A percentile compares a stretch with the other conserved stretches of the same genome.
phyloP scores from a whole-genome alignment of 2,329 filamentous ascomycete genomes.

The Aspergillus novoparasiticus region DNA sequence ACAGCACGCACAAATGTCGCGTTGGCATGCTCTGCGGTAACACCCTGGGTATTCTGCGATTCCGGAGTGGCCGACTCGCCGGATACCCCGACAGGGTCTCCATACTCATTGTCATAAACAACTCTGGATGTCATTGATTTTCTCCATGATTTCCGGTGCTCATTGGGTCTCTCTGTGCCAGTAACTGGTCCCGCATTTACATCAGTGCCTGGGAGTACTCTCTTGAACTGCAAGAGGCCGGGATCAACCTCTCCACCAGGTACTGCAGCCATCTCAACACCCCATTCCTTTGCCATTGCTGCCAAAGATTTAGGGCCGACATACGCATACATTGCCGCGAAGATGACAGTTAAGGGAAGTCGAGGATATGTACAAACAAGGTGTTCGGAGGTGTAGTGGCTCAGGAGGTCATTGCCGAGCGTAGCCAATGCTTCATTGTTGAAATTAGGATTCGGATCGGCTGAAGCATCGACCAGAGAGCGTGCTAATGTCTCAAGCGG shows the following conservation, averaged over 20 bases:
- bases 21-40: slow-evolving; percentile 62
- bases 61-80: slow-evolving; percentile 16
- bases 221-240: slow-evolving; percentile 79
- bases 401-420: slow-evolving; percentile 79
- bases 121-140: slow-evolving; percentile 75
- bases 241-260: slow-evolving; percentile 92
- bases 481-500: slow-evolving; percentile 85
- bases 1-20: slow-evolving; percentile 80
- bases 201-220: slow-evolving; percentile 47
- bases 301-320: slow-evolving; percentile 74
- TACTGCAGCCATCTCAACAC: slow-evolving; percentile 81
- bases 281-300: slow-evolving; percentile 80
- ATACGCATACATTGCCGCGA: slow-evolving; percentile 82
- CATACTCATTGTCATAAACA: slow-evolving; percentile 82
- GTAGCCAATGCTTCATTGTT: slow-evolving; percentile 86
- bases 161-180: slow-evolving; percentile 45
- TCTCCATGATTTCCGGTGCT: slow-evolving; percentile 62
- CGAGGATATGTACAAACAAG: slow-evolving; percentile 88
- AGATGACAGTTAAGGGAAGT: slow-evolving; percentile 83
- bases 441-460: slow-evolving; percentile 76
- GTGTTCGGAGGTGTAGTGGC: slow-evolving; percentile 86
- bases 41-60: slow-evolving; percentile 30
- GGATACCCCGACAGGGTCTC: slow-evolving; percentile 55
- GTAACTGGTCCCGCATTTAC: slow-evolving; percentile 45
- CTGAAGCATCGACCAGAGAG: slow-evolving; percentile 81